Evolutionary conservation across 108 stramenopile species (phyloP).

Genomic region (Nitzschia sp.): DNA sequence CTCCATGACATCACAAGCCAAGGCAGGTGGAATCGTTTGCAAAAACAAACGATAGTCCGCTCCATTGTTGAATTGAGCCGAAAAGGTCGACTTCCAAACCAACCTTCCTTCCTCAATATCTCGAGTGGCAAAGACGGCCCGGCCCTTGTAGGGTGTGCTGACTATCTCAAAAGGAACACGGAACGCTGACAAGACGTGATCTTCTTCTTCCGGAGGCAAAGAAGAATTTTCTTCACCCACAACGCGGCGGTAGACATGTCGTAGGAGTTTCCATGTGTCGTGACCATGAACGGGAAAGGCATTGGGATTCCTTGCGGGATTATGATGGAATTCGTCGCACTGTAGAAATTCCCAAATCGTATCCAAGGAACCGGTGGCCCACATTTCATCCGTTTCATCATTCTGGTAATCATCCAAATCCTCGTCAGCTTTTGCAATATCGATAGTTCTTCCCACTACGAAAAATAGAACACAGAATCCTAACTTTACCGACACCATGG

Average conservation of each 20-base stretch:
- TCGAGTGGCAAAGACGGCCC: slow-evolving; percentile 13
- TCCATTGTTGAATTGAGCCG: slow-evolving; percentile 7
- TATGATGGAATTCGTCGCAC: no score
- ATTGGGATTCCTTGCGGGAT: no score
- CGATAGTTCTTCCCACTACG: no score
- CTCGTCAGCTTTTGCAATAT: no score
- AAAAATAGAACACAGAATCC: no score
- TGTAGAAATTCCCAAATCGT: no score
- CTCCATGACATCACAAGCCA: slow-evolving; percentile 26
- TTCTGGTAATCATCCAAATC: no score
- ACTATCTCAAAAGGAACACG: slow-evolving; percentile 1
- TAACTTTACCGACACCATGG: no score
- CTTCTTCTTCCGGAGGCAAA: neutral
- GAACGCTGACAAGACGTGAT: neutral
- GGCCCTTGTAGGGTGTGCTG: neutral
- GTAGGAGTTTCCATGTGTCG: neutral
- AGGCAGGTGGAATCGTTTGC: neutral
- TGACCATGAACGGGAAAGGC: no score
- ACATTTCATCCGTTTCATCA: no score
- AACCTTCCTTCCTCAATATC: slow-evolving; percentile 12
- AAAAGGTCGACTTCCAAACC: slow-evolving; percentile 15
- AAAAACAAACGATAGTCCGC: slow-evolving; percentile 12
- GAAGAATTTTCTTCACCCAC: neutral
- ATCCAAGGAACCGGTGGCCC: no score
- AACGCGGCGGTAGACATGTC: neutral